Evolutionary conservation across 192 early-diverging fungal species (phyloP), one percentile per base, ranked within the genome.

Genomic region (Podila minutissima): DNA sequence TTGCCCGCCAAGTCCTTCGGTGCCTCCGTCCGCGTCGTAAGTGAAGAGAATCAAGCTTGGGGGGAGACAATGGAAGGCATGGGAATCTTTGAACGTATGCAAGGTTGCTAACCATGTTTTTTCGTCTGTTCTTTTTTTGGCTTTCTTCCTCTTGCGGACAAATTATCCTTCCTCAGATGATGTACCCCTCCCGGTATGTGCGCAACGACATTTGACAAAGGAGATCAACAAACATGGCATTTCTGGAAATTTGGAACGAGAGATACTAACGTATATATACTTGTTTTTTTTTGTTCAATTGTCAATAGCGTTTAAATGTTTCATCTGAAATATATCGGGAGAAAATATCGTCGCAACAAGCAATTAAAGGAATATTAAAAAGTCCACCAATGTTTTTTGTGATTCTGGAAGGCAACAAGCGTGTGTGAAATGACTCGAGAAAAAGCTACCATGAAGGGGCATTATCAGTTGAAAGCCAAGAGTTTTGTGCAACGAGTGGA

Each of bases 1-100:
- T 92, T 99, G 74, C 97, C 97, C 68, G 93, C 97, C 82, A 93
- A 92, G 89, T 88, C 91, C 69, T 97, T 98, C 88, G 97, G 97
- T 88, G 91, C 95, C 71, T 85, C 86, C 69, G 91, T 97, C 86
- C 94, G 98, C 66, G 92, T 99, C 70, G 94, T 96, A 91, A 87
- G 94, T 91, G 24, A 17, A 37, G 41, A 48, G 22, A 35, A 12
- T 10, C 7, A 20, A 33, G 29, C 3, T 32, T 55, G 28, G 17
- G 28, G 17, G 24, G 29, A 53, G 17, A 31, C 32, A 33, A 32
- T 67, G 33, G n/a, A 46, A 1, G 41, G 41, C 13, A 46, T 13
- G 1, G 41, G 13, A 46, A 15, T 15, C 12, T 32, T 8, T 41
- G 5, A 6, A 74, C 46, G 13, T 69, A 26, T 65, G 19, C 33